These are phyloP conservation scores for Candolleomyces eurysporus DNA, from an alignment of 768 basidiomycete genomes.

Conservation along the genomic window DNA sequence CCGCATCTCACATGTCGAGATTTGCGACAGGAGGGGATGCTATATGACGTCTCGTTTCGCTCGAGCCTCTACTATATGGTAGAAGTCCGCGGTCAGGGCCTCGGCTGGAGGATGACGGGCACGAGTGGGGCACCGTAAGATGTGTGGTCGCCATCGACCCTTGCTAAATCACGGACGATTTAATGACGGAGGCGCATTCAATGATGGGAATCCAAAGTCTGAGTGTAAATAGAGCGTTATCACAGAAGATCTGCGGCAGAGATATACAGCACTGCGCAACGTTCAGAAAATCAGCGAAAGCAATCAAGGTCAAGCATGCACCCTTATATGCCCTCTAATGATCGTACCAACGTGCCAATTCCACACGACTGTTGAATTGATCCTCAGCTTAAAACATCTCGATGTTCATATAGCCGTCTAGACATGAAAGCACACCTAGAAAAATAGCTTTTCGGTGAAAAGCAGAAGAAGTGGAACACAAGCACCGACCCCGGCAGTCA, in stretches of 20 bases:
- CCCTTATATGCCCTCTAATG: slow-evolving; percentile 92
- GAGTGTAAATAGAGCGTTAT: slow-evolving; percentile 6
- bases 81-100: no score
- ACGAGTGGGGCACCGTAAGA: no score
- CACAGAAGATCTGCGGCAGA: slow-evolving; percentile 64
- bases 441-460: not conserved
- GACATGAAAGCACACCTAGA: slow-evolving; percentile 85
- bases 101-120: no score
- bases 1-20: no score
- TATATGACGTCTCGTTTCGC: no score
- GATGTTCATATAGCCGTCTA: slow-evolving; percentile 99
- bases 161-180: no score
- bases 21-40: no score
- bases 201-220: no score
- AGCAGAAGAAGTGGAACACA: not conserved
- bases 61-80: no score
- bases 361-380: slow-evolving; percentile 74
- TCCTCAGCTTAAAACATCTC: slow-evolving; percentile 97
- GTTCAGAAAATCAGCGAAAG: not conserved
- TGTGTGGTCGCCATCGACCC: no score
- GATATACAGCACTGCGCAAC: slow-evolving; percentile 66
- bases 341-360: slow-evolving; percentile 95
- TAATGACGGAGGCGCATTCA: no score
- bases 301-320: slow-evolving; percentile 20
- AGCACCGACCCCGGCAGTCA: slow-evolving; percentile 70